Conservation (phyloP, 352 stramenopile species). For the Phytophthora sp. region DNA sequence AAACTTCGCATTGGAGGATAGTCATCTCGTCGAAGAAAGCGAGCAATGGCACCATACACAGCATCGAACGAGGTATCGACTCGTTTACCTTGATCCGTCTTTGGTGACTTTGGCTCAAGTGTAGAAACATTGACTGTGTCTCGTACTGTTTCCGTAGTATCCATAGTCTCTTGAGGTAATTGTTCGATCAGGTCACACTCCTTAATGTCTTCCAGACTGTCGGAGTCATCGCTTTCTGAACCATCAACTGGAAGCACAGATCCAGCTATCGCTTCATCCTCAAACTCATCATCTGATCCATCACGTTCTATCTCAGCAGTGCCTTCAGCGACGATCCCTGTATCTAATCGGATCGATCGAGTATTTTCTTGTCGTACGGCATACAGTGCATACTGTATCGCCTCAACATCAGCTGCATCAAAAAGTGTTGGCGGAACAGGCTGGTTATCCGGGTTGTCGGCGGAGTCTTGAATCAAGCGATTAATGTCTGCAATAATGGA, state of each 20-base stretch:
- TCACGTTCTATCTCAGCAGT: background rate
- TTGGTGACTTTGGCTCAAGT: slow-evolving; percentile 24
- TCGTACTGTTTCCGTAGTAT: slow-evolving; percentile 9
- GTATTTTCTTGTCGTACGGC: slow-evolving; percentile 8
- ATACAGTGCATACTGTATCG: slow-evolving; percentile 51
- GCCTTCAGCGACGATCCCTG: background rate
- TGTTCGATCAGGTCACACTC: background rate
- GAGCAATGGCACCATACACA: slow-evolving; percentile 60
- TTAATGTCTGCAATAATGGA: slow-evolving; percentile 45
- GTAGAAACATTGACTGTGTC: background rate
- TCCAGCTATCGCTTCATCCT: slow-evolving; percentile 29
- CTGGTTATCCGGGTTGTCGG: background rate
- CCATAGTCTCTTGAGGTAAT: background rate
- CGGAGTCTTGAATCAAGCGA: slow-evolving; percentile 12
- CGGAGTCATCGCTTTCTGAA: slow-evolving; percentile 44
- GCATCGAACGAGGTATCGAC: slow-evolving; percentile 61
- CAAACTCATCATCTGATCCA: slow-evolving; percentile 25
- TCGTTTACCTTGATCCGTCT: slow-evolving; percentile 24
- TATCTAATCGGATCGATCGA: background rate
- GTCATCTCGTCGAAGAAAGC: slow-evolving; percentile 70
- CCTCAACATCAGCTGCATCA: slow-evolving; percentile 60
- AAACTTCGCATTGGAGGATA: slow-evolving; percentile 66
- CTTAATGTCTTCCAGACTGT: slow-evolving; percentile 26
- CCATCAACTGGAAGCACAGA: slow-evolving; percentile 7
- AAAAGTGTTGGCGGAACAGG: slow-evolving; percentile 46